Conservation (phyloP, 2,329 filamentous ascomycete genomes). For the Zymoseptoria tritici region DNA sequence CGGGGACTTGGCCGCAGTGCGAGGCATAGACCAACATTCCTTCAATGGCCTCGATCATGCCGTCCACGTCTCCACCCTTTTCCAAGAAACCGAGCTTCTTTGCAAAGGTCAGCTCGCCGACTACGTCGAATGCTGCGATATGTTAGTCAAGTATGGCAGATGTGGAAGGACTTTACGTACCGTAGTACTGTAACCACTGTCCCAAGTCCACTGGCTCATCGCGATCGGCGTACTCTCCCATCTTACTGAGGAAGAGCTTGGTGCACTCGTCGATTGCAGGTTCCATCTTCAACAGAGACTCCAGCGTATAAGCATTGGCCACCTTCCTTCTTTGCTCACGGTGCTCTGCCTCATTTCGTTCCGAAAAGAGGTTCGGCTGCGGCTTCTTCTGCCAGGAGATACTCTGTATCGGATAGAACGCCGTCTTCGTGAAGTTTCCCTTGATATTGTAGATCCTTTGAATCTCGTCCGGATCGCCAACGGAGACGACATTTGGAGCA, state of each 20-base stretch:
- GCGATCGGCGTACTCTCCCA: background rate
- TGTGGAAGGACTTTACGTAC: background rate
- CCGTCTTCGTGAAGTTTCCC: slow-evolving; percentile 5
- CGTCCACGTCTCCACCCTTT: slow-evolving; percentile 4
- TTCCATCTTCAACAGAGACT: slow-evolving; percentile 7
- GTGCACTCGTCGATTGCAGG: slow-evolving; percentile 4
- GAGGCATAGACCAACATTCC: slow-evolving; percentile 8
- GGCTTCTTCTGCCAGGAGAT: slow-evolving; percentile 16
- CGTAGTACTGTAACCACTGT: slow-evolving; percentile 5
- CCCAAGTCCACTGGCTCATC: slow-evolving; percentile 3
- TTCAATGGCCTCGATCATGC: slow-evolving; percentile 6
- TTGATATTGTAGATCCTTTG: slow-evolving; percentile 4
- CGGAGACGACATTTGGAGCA: slow-evolving; percentile 1
- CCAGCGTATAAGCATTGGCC: slow-evolving; percentile 9
- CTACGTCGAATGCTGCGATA: slow-evolving; percentile 9
- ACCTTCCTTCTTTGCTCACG: slow-evolving; percentile 28
- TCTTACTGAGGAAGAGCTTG: background rate
- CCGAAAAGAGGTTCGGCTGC: slow-evolving; percentile 28
- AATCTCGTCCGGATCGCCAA: background rate
- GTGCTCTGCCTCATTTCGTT: slow-evolving; percentile 34
- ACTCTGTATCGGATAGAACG: slow-evolving; percentile 26
- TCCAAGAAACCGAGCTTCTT: slow-evolving; percentile 10
- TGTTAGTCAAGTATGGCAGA: background rate
- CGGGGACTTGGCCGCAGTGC: slow-evolving; percentile 9
- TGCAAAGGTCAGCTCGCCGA: slow-evolving; percentile 11